Evolutionary conservation across 2,329 filamentous ascomycete species (phyloP), one percentile per base, ranked within the genome.

Genomic region (Ophiostoma ips): DNA sequence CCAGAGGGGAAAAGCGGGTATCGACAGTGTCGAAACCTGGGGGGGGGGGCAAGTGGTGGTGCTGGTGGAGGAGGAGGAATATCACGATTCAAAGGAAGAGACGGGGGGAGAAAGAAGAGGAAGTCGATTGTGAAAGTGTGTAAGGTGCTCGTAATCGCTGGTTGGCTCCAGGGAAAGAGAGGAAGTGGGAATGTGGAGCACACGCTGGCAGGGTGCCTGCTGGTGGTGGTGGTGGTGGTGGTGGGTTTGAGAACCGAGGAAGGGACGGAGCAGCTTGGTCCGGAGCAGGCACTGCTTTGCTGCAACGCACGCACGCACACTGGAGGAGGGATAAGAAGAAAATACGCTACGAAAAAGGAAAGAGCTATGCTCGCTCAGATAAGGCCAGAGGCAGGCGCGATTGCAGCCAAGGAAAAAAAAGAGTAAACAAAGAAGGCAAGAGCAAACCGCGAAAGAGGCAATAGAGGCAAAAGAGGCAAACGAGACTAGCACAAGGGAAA

Each of bases 21-120:
- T 28, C 24, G 24, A 28, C 24, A 28, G 24, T 28, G 24, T 28
- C 24, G 24, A 28, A 28, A 28, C 24, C 24, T 4, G 24, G n/a
- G 24, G 38, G 40, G 34, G 46, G 40, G 41, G 45, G 37, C 34
- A n/a, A 31, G 49, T 47, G 48, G 37, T 41, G 38, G 21, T 41
- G 38, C 16, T 28, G 21, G 15, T 15, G 40, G 40, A 24, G 37
- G 37, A 41, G 37, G 37, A 18, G 24, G 24, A 28, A 5, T 30
- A 16, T 43, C 40, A 43, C 41, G 46, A 46, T 48, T 33, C 44
- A 43, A 9, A 43, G 10, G 18, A 43, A 36, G 40, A 43, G 40
- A 16, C 21, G 24, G 24, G 19, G 30, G 31, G 11, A 21, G 30
- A 43, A 24, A 43, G 24, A 30, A 24, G 15, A 43, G 15, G 5